Evolutionary conservation across 23 red algal genomes (phyloP), one percentile per base, ranked within the genome.

Genomic region (Gracilaria gracilis): DNA sequence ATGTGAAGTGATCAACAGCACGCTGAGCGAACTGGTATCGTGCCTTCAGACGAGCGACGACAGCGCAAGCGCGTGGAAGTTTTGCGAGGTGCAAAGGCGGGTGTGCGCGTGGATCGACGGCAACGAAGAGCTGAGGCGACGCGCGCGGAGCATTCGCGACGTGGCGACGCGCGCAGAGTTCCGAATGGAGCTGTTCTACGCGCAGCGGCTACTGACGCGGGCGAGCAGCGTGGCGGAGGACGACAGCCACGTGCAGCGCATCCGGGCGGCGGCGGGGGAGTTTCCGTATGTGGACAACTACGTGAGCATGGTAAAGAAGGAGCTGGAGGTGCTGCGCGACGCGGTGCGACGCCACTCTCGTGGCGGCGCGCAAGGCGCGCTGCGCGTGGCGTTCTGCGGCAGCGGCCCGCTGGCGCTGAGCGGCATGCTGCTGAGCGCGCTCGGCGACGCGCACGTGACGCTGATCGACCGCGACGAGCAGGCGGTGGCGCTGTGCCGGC

Each of bases 261-360:
- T 93, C 9, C 57, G 71, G 20, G 34, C 25, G 24, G 90, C 73
- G 9, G 47, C 90, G 2, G 12, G 27, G 4, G 53, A n/a, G 7
- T 85, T 93, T 78, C 90, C 90, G 33, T 93, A 85, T 39, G 46
- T 66, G 7, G 90, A 80, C 19, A 77, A 93, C 57, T 93, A 93
- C 49, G 80, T 80, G 44, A 28, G 24, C 15, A 85, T 93, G 90
- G 61, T 86, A 39, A 38, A 77, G 28, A 79, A 58, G 37, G 90
- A 93, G 90, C 19, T 24, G 44, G 14, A 51, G 24, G 64, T 75
- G 19, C 0, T 75, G 19, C 4, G 69, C 9, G 62, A 39, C 49
- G 39, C 51, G 51, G 9, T 1, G 51, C 51, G 51, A 2, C 14
- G 16, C 0, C 61, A 16, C n/a, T n/a, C n/a, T n/a, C n/a, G 80